Evolutionary conservation across 2,329 filamentous ascomycete species (phyloP).

Genomic region (Penicillium sp.): DNA sequence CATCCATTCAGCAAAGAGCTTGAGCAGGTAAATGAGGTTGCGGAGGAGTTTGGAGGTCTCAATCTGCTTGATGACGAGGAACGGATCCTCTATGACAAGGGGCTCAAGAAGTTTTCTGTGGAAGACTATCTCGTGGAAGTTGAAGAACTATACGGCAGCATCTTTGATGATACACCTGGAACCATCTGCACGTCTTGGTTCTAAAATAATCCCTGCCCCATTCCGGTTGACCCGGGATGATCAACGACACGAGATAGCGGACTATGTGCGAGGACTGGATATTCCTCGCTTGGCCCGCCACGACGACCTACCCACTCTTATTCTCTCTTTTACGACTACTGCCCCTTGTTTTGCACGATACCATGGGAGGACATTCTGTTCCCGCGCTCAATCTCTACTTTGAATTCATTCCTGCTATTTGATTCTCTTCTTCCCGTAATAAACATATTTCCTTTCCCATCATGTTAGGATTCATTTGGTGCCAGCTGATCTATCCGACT

Average conservation of each 20-base stretch:
- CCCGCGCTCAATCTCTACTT: constrained; percentile 8
- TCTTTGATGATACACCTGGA: constrained; percentile 53
- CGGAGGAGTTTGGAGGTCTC: constrained; percentile 76
- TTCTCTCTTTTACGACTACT: constrained; percentile 28
- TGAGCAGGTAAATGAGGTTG: constrained; percentile 87
- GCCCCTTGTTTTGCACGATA: constrained; percentile 21
- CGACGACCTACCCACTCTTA: constrained; percentile 37
- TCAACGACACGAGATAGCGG: constrained; percentile 18
- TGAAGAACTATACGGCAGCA: constrained; percentile 62
- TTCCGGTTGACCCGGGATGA: constrained; percentile 22
- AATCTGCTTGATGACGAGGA: constrained; percentile 71
- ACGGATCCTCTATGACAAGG: constrained; percentile 65
- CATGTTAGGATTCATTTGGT: not conserved
- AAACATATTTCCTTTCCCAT: not conserved
- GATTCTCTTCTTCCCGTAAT: not conserved
- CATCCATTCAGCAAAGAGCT: constrained; percentile 89
- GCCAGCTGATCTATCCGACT: not conserved
- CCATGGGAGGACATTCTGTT: constrained; percentile 23
- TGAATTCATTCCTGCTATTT: constrained; percentile 1
- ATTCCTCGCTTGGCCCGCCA: constrained; percentile 19
- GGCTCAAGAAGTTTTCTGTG: constrained; percentile 70
- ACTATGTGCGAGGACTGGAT: constrained; percentile 25
- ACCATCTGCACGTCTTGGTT: constrained; percentile 41
- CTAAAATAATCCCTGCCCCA: constrained; percentile 10
- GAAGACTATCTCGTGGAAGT: constrained; percentile 85